These are phyloP conservation scores for Filobasidium floriforme DNA, from an alignment of 768 basidiomycete species.

Conservation along the genomic window DNA sequence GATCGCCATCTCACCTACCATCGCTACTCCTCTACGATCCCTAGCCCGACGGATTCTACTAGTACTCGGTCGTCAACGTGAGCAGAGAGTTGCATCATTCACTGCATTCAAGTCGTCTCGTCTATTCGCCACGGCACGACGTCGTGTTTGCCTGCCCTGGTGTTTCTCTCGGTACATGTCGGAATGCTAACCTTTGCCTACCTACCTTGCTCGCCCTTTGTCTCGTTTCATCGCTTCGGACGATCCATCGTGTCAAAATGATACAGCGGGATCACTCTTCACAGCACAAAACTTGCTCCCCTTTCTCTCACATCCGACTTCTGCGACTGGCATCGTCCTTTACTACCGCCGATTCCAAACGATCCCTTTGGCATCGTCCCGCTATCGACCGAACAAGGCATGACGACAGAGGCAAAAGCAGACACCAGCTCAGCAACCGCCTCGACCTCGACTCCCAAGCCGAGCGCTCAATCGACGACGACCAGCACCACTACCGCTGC, in stretches of 20 bases:
- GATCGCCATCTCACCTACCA: no score
- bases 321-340: neutral
- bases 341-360: neutral
- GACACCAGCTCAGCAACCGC: neutral
- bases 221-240: no score
- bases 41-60: neutral
- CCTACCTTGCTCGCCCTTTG: no score
- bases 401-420: neutral
- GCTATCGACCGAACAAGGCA: neutral
- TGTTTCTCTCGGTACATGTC: no score
- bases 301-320: neutral
- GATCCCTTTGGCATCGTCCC: neutral
- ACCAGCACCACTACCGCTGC: neutral
- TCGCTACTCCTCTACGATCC: neutral
- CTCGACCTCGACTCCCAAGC: neutral
- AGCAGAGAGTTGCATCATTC: neutral
- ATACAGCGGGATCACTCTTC: no score
- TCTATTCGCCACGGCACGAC: no score
- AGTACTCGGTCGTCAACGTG: conserved; percentile 4
- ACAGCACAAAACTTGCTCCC: no score
- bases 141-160: no score
- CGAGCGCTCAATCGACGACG: neutral
- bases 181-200: no score
- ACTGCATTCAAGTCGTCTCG: neutral
- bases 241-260: no score